Conservation (phyloP, 129 eudicot genomes). For the Chrysanthemum lavandulifolium region DNA sequence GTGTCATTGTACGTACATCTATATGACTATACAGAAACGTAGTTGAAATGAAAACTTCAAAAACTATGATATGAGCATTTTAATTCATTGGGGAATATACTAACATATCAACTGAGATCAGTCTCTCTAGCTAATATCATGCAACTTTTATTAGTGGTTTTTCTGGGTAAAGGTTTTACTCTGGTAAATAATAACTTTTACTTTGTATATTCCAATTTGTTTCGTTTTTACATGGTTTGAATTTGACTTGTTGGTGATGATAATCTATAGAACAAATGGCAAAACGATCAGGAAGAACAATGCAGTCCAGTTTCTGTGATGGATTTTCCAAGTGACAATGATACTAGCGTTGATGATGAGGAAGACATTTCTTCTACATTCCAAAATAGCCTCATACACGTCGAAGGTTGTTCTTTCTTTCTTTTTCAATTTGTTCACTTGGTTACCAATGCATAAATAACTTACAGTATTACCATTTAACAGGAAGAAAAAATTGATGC, state of each 20-base stretch:
- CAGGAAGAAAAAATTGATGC: slow-evolving; percentile 48
- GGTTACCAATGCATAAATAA: neutral
- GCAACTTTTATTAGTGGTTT: too few species aligned
- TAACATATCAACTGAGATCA: too few species aligned
- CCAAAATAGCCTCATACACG: slow-evolving; percentile 22
- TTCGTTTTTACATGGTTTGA: neutral
- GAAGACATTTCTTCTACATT: slow-evolving; percentile 52
- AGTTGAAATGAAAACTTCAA: too few species aligned
- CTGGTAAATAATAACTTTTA: too few species aligned
- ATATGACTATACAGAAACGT: too few species aligned
- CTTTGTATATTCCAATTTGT: neutral
- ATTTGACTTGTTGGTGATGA: slow-evolving; percentile 5
- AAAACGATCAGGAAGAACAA: slow-evolving; percentile 55
- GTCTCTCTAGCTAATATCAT: too few species aligned
- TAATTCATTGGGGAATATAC: too few species aligned
- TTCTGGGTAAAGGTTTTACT: too few species aligned
- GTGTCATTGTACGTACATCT: too few species aligned
- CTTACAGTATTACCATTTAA: neutral
- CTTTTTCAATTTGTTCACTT: neutral
- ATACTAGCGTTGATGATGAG: slow-evolving; percentile 45
- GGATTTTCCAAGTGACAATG: slow-evolving; percentile 62
- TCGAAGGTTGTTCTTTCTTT: slow-evolving; percentile 46
- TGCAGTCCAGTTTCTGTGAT: slow-evolving; percentile 78
- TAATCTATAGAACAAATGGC: slow-evolving; percentile 30
- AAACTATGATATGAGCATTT: too few species aligned